Conservation (phyloP, 441 rosid species). For the Mallotus repandus region DNA sequence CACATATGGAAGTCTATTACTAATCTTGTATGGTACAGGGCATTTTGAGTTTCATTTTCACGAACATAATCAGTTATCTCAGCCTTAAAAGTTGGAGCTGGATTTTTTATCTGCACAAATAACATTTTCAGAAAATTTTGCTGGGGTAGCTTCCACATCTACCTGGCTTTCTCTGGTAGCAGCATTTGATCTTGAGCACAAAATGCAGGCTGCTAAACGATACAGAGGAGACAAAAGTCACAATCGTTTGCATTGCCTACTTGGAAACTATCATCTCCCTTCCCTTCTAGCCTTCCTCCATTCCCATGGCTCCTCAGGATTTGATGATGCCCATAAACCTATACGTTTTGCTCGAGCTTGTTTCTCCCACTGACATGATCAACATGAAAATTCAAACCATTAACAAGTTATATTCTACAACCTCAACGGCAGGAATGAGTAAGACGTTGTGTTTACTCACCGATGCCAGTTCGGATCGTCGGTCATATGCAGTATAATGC, state of each 20-base stretch:
- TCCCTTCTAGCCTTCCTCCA: conserved; percentile 63
- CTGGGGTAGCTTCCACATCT: not conserved
- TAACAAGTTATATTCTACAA: not conserved
- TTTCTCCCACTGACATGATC: conserved; percentile 63
- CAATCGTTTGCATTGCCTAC: not conserved
- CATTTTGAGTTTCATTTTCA: not conserved
- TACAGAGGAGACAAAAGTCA: not conserved
- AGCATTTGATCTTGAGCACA: not conserved
- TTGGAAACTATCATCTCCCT: conserved; percentile 21
- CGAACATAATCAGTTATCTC: not conserved
- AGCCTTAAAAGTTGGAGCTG: too few relatives aligned
- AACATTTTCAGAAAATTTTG: not conserved
- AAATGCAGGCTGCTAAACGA: not conserved
- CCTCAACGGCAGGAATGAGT: not conserved
- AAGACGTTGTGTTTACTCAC: conserved; percentile 28
- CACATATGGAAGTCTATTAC: not conserved
- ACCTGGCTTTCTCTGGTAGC: not conserved
- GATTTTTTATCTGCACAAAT: conserved; percentile 1
- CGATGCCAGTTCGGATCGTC: conserved; percentile 51
- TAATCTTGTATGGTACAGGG: not conserved
- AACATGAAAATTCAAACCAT: not conserved
- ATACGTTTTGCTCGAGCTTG: conserved; percentile 59
- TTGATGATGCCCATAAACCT: conserved; percentile 72
- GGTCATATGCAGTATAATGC: conserved; percentile 71
- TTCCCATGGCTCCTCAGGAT: conserved; percentile 84